Evolutionary conservation across 1,284 basidiomycete genomes (phyloP), one percentile per base, ranked within the genome.

Genomic region (Xerocomus amazonicus): DNA sequence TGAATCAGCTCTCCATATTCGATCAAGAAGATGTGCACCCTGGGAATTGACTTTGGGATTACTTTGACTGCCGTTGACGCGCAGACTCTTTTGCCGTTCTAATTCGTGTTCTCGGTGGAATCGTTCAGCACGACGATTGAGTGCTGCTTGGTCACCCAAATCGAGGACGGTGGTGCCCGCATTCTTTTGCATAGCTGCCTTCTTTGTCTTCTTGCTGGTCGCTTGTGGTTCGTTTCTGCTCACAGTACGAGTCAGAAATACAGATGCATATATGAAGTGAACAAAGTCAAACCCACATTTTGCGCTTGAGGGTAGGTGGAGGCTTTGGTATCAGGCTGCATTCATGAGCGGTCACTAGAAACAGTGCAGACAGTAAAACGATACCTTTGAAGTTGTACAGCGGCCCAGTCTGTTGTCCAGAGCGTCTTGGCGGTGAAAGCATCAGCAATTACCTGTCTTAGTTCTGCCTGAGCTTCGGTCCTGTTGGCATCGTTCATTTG

Each of bases 351-450:
- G 60, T 68, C 55, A 66, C 59, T 51, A 48, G 54, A 47, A 51
- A 46, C 55, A 56, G 49, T 45, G 53, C 48, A 43, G 26, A 29
- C 46, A 47, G 34, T 47, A 42, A 49, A 47, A 60, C 49, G 51
- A 54, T 51, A 90, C 88, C 84, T 87, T 76, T 89, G 78, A 53
- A 96, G 75, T 70, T 92, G 86, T 36, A 90, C 79, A 37, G 78
- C 83, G 27, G 77, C 71, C 92, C 92, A 96, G 68, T 96, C 91
- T 48, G 86, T 93, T 29, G 87, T 89, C 85, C 90, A 91, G 33
- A 96, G 77, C 7, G 87, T 81, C 66, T 90, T 83, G 61, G 81
- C 78, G 56, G 77, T 76, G 71, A 87, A 90, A 73, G 88, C 79
- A 61, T 88, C 83, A 79, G 84, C 78, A 71, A 91, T 91, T 82